Evolutionary conservation across 73 alveolate species (phyloP).

Genomic region (Loxodes magnus): DNA sequence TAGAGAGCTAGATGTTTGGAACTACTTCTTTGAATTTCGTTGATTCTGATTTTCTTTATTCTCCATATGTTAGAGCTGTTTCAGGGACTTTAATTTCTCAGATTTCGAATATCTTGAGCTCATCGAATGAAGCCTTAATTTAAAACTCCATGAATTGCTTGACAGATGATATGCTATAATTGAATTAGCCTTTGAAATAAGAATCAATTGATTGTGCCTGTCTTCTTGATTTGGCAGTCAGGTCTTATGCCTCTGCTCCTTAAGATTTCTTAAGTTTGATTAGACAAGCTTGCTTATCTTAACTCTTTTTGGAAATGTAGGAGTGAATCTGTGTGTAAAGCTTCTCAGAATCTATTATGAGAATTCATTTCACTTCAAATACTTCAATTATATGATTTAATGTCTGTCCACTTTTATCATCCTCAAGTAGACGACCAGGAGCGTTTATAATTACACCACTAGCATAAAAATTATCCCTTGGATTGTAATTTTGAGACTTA

Average conservation of each 20-base stretch:
- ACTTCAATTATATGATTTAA: constrained; percentile 39
- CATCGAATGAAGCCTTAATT: constrained; percentile 17
- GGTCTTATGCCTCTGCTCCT: constrained; percentile 25
- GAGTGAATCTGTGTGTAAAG: constrained; percentile 30
- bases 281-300: constrained; percentile 9
- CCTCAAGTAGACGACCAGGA: constrained; percentile 35
- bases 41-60: too few species aligned
- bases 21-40: too few species aligned
- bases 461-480: constrained; percentile 53
- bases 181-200: constrained; percentile 12
- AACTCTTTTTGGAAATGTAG: constrained; percentile 18
- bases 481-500: constrained; percentile 6
- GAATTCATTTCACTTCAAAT: constrained; percentile 37
- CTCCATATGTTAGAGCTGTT: constrained; percentile 39
- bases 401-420: constrained; percentile 33
- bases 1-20: too few species aligned
- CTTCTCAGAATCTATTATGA: constrained; percentile 66
- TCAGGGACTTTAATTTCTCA: constrained; percentile 19
- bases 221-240: constrained; percentile 8
- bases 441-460: constrained; percentile 65
- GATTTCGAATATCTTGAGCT: constrained; percentile 20
- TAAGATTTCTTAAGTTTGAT: constrained; percentile 22
- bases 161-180: too few species aligned
- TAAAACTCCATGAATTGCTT: too few species aligned
- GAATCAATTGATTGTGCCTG: constrained; percentile 8